phyloP scores from a whole-genome alignment of 1,284 basidiomycete genomes.

The Boletus semigastroideus region DNA sequence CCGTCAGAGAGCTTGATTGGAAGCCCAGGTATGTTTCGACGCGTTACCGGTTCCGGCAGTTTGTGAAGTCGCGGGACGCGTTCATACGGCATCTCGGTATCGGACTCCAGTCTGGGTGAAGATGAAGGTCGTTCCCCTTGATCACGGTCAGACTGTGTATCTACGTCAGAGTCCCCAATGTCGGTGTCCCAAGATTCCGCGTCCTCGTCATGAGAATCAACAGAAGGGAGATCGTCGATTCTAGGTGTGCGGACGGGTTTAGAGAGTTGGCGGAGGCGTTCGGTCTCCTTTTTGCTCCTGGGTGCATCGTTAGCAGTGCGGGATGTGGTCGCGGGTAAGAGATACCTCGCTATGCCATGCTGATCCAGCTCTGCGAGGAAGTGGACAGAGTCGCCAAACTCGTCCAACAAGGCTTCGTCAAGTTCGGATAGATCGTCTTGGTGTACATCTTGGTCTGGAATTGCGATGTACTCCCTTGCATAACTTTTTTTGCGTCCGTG shows the following conservation, averaged over 20 bases:
- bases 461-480: slow-evolving; percentile 59
- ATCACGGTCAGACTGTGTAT: slow-evolving; percentile 28
- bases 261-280: slow-evolving; percentile 58
- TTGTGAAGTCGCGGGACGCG: slow-evolving; percentile 52
- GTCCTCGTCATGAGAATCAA: slow-evolving; percentile 61
- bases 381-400: slow-evolving; percentile 53
- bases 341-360: slow-evolving; percentile 70
- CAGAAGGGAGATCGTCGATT: slow-evolving; percentile 61
- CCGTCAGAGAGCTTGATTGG: slow-evolving; percentile 87
- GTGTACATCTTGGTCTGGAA: slow-evolving; percentile 43
- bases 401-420: slow-evolving; percentile 57
- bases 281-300: slow-evolving; percentile 80
- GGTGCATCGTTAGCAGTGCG: slow-evolving; percentile 4
- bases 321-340: neutral
- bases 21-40: slow-evolving; percentile 62
- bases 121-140: slow-evolving; percentile 16
- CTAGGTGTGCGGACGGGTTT: slow-evolving; percentile 54
- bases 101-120: slow-evolving; percentile 43
- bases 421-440: slow-evolving; percentile 60
- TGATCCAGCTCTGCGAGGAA: slow-evolving; percentile 68
- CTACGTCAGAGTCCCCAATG: slow-evolving; percentile 36
- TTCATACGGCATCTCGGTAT: slow-evolving; percentile 75
- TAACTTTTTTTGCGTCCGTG: slow-evolving; percentile 47
- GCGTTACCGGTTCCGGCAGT: slow-evolving; percentile 44
- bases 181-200: slow-evolving; percentile 57